A percentile compares a stretch with the other conserved stretches of the same genome.
Conservation (phyloP, 2,329 filamentous ascomycete species). For the Penicillium sp. region DNA sequence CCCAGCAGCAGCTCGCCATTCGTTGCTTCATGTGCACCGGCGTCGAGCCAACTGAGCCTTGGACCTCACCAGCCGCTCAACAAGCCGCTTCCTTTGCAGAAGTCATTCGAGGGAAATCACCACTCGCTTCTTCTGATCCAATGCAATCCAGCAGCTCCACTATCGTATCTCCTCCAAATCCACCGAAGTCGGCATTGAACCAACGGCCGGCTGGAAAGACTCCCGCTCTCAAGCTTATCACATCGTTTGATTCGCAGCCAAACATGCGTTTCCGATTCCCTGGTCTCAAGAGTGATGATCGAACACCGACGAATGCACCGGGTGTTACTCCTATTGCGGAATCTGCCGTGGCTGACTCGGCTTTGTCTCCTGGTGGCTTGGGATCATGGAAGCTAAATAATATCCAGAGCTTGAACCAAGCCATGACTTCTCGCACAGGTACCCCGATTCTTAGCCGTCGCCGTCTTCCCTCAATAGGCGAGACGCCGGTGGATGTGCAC, state of each 20-base stretch:
- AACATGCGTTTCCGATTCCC: constrained; percentile 59
- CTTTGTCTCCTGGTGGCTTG: constrained; percentile 61
- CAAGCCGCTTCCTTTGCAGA: constrained; percentile 47
- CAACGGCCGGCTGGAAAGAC: constrained; percentile 64
- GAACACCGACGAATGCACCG: constrained; percentile 68
- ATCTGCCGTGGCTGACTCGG: constrained; percentile 58
- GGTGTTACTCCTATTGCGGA: constrained; percentile 86
- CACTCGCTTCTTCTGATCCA: constrained; percentile 55
- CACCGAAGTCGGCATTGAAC: constrained; percentile 47
- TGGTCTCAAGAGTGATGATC: constrained; percentile 49
- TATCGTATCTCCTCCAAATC: constrained; percentile 21
- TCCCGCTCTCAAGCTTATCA: constrained; percentile 84
- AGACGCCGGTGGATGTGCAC: constrained; percentile 54
- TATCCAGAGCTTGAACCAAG: constrained; percentile 64
- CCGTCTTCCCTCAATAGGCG: constrained; percentile 73
- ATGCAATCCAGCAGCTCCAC: constrained; percentile 38
- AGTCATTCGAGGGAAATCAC: constrained; percentile 22
- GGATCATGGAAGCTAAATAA: constrained; percentile 54
- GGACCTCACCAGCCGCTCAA: constrained; percentile 77
- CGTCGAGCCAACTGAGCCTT: constrained; percentile 75
- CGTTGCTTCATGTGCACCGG: constrained; percentile 89
- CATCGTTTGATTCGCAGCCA: constrained; percentile 61
- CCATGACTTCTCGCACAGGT: constrained; percentile 60
- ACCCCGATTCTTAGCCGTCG: constrained; percentile 58
- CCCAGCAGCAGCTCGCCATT: constrained; percentile 84